A percentile compares a stretch with the other conserved stretches of the same genome.
Evolutionary conservation across 352 stramenopile species (phyloP).

Genomic region (Phytopythium cucurbitacearum): DNA sequence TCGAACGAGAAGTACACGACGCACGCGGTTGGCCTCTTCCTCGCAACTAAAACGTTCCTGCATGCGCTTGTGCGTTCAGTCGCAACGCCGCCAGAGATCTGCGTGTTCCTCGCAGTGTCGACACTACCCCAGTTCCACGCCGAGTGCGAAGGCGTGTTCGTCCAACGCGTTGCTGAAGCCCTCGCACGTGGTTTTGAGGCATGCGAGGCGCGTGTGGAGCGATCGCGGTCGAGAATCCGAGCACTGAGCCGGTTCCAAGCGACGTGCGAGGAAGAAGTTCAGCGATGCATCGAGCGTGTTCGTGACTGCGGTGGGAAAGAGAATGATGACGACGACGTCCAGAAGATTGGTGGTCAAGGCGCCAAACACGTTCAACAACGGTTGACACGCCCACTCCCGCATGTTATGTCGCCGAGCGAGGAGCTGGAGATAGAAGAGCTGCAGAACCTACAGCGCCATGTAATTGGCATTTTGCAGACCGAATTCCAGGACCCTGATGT

Average conservation of each 20-base stretch:
- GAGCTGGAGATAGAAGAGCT: slow-evolving; percentile 43
- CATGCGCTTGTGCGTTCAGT: slow-evolving; percentile 29
- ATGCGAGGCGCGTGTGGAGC: slow-evolving; percentile 25
- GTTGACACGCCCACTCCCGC: background rate
- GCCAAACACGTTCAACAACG: background rate
- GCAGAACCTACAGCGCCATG: slow-evolving; percentile 23
- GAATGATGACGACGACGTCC: background rate
- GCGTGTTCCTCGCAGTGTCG: slow-evolving; percentile 36
- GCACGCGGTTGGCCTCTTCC: slow-evolving; percentile 29
- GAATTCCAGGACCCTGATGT: slow-evolving; percentile 35
- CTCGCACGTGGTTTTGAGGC: slow-evolving; percentile 1
- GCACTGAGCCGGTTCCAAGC: slow-evolving; percentile 21
- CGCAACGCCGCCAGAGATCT: background rate
- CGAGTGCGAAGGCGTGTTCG: slow-evolving; percentile 43
- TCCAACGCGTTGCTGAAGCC: slow-evolving; percentile 29
- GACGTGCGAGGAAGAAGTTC: slow-evolving; percentile 22
- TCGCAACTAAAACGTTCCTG: slow-evolving; percentile 25
- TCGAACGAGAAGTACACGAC: slow-evolving; percentile 44
- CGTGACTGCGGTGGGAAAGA: background rate
- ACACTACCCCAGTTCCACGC: slow-evolving; percentile 34
- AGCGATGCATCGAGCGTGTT: background rate
- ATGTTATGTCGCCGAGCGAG: slow-evolving; percentile 18
- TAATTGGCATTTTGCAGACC: slow-evolving; percentile 29
- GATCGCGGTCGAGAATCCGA: slow-evolving; percentile 28
- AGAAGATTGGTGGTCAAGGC: background rate